Conservation (phyloP, 2,329 filamentous ascomycete genomes). For the Sphaerostilbella broomeana region DNA sequence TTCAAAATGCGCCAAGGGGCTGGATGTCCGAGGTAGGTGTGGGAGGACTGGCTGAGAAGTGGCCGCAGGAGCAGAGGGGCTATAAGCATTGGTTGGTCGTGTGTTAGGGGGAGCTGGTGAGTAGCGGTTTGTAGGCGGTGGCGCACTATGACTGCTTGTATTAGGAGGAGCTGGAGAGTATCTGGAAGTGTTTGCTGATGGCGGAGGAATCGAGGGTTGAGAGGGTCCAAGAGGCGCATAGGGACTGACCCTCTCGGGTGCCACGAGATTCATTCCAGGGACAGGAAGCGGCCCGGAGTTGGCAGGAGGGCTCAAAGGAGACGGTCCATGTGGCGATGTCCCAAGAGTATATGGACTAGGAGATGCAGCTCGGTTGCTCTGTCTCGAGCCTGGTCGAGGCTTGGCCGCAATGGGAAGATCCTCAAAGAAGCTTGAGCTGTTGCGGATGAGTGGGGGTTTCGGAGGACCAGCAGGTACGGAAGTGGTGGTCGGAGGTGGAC, state of each 20-base stretch:
- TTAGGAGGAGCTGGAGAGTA: conserved; percentile 55
- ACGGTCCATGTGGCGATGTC: conserved; percentile 18
- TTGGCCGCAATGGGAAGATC: conserved; percentile 61
- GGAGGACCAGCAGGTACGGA: conserved; percentile 25
- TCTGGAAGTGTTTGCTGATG: conserved; percentile 34
- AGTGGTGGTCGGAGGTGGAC: conserved; percentile 18
- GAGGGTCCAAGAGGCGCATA: conserved; percentile 43
- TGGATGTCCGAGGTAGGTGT: conserved; percentile 59
- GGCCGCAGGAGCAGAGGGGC: conserved; percentile 27
- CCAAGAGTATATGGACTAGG: conserved; percentile 24
- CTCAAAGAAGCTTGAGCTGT: conserved; percentile 64
- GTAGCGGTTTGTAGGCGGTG: conserved; percentile 44
- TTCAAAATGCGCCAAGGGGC: conserved; percentile 59
- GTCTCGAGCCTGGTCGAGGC: conserved; percentile 54
- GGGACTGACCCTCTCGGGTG: conserved; percentile 46
- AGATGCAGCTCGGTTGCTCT: conserved; percentile 39
- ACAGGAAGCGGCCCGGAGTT: conserved; percentile 20
- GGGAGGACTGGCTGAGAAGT: conserved; percentile 42
- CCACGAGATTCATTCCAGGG: conserved; percentile 39
- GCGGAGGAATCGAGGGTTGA: conserved; percentile 25
- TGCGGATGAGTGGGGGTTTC: conserved; percentile 27
- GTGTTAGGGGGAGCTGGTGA: conserved; percentile 39
- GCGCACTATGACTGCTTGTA: conserved; percentile 33
- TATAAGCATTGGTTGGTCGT: conserved; percentile 38
- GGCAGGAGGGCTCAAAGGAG: conserved; percentile 21